phyloP scores from a whole-genome alignment of 345 rosid species.

The Moringa oleifera region DNA sequence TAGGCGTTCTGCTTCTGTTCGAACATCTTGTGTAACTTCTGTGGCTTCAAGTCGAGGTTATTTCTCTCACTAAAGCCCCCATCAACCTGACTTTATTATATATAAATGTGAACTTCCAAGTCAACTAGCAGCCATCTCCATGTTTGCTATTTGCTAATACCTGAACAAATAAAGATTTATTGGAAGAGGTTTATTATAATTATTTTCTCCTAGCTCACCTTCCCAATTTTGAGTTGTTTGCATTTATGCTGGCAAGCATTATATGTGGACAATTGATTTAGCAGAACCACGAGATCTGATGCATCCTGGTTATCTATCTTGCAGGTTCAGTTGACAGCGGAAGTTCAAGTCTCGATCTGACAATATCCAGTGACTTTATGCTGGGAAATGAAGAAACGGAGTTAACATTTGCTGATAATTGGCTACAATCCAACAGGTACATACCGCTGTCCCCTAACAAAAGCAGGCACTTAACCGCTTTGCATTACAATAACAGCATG shows the following conservation, averaged over 20 bases:
- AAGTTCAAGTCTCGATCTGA: conserved; percentile 7
- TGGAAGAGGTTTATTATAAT: too few species aligned
- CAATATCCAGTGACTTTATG: too few species aligned
- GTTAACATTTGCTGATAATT: conserved; percentile 16
- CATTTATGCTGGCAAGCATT: too few species aligned
- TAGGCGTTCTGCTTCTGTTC: not conserved
- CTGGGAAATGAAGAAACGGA: conserved; percentile 14
- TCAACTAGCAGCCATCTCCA: not conserved
- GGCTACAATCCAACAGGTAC: conserved; percentile 30
- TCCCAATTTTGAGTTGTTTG: too few species aligned
- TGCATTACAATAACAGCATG: too few species aligned
- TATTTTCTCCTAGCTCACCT: too few species aligned
- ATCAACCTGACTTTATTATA: too few species aligned
- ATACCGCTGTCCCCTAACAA: not conserved
- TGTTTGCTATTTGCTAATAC: too few species aligned
- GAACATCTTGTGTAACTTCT: not conserved
- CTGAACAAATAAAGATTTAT: too few species aligned
- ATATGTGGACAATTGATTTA: too few species aligned
- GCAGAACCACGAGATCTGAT: too few species aligned
- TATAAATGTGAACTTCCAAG: not conserved
- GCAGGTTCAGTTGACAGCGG: conserved; percentile 25
- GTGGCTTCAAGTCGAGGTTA: conserved; percentile 3
- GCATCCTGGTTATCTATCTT: not conserved
- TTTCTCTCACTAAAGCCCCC: not conserved
- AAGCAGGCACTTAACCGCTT: too few species aligned